Evolutionary conservation across 1,284 basidiomycete species (phyloP).

Genomic region (Baeospora myosura): DNA sequence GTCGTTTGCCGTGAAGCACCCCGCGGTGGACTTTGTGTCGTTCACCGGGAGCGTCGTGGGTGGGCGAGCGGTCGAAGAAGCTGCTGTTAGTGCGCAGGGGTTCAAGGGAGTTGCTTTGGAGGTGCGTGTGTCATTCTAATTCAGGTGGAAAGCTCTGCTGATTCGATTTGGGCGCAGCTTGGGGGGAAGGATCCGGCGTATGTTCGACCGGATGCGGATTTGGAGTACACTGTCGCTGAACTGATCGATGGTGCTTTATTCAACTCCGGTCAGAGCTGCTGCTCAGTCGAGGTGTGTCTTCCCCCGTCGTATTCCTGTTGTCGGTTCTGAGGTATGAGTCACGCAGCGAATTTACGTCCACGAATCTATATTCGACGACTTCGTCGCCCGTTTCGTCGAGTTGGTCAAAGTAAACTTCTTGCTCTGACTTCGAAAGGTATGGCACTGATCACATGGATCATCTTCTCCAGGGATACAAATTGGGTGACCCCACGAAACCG

Average conservation of each 20-base stretch:
- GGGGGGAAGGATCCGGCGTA: constrained; percentile 97
- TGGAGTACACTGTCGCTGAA: constrained; percentile 77
- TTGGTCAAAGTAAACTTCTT: constrained; percentile 54
- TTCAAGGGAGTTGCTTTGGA: constrained; percentile 82
- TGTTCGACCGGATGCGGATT: constrained; percentile 79
- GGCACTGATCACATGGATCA: not conserved
- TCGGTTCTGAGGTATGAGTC: not conserved
- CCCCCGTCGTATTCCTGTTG: not conserved
- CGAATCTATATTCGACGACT: constrained; percentile 72
- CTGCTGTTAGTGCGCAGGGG: constrained; percentile 49
- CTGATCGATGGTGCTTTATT: constrained; percentile 93
- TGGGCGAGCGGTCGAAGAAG: constrained; percentile 57
- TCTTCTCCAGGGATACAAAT: constrained; percentile 35
- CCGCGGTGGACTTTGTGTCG: constrained; percentile 70
- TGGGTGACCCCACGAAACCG: constrained; percentile 77
- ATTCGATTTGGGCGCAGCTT: constrained; percentile 45
- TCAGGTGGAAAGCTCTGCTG: not conserved
- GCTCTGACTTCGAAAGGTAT: not conserved
- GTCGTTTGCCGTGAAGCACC: constrained; percentile 58
- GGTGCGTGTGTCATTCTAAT: constrained; percentile 29
- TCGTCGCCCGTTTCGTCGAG: constrained; percentile 72
- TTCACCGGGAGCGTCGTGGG: constrained; percentile 85
- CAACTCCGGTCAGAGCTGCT: constrained; percentile 93
- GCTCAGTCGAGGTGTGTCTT: constrained; percentile 63
- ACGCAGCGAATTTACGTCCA: constrained; percentile 89